Conservation (phyloP, 1,284 basidiomycete genomes). For the Rhodotorula sp. region DNA sequence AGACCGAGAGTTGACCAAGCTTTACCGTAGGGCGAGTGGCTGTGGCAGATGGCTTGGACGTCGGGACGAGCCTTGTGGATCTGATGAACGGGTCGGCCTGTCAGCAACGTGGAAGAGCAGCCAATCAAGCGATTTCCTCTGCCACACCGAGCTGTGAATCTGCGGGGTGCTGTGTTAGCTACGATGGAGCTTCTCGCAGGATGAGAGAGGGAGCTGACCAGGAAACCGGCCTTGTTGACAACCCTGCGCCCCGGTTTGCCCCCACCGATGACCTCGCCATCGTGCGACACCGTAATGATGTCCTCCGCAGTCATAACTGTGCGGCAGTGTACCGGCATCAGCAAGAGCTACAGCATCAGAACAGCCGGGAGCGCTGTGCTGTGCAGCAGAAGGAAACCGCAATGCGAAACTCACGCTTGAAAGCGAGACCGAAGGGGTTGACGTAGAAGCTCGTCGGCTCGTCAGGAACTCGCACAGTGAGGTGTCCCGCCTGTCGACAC, state of each 20-base stretch:
- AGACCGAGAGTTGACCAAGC: slow-evolving; percentile 64
- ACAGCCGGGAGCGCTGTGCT: no score
- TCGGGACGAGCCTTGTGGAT: slow-evolving; percentile 58
- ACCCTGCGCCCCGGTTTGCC: slow-evolving; percentile 48
- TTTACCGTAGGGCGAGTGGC: slow-evolving; percentile 64
- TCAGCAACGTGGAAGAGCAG: no score
- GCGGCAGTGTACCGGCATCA: not conserved
- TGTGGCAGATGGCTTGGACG: slow-evolving; percentile 65
- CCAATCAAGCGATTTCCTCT: not conserved
- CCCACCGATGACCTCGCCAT: slow-evolving; percentile 57
- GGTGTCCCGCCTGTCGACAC: slow-evolving; percentile 46
- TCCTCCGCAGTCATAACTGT: slow-evolving; percentile 38
- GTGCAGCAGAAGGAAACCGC: not conserved
- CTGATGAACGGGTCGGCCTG: no score
- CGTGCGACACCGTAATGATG: slow-evolving; percentile 53
- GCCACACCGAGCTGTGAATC: slow-evolving; percentile 1
- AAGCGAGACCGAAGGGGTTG: slow-evolving; percentile 46
- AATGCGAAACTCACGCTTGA: not conserved
- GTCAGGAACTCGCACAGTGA: slow-evolving; percentile 61
- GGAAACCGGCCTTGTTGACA: slow-evolving; percentile 42
- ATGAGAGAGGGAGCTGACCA: not conserved
- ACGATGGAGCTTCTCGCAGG: not conserved
- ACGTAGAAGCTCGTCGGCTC: slow-evolving; percentile 10
- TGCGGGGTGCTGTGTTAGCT: not conserved
- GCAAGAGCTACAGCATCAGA: not conserved